Evolutionary conservation across 176 grass and related monocot genomes (phyloP), one percentile per base, ranked within the genome.

Genomic region (Cenchrus fungigraminus): DNA sequence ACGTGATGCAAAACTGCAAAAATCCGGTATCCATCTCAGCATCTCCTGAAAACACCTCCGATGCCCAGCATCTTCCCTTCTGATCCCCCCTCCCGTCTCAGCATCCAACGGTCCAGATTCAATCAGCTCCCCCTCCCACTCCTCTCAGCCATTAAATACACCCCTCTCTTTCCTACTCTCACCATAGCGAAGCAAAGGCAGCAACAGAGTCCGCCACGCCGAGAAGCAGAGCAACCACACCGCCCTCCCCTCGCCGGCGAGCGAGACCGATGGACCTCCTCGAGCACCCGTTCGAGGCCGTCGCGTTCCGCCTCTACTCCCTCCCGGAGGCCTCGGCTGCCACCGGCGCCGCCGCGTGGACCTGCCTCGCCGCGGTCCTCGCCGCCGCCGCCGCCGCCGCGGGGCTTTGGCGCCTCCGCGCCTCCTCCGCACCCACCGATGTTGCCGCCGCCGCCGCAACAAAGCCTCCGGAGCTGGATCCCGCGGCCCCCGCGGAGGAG

Each of bases 331-430:
- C 12, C 60, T 44, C 77, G 15, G 73, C 78, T 10, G 89, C 86
- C 6, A 20, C 85, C 0, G 86, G 66, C 5, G 75, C 86, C 6
- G 82, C 89, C 11, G 68, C 90, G 0, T 88, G 89, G 87, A 88
- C 91, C 14, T 92, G 85, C 76, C 76, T 92, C 31, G 96, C 89
- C 14, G 90, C 83, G 16, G 71, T 86, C 63, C 52, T 94, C 6
- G 67, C 90, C 15, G 87, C 90, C 0, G 89, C 91, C 0, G 89
- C 91, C 3, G 96, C 96, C 0, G 96, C 77, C 2, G 76, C 94
- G 0, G 89, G 93, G 17, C 58, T 98, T 78, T 98, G 96, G 96
- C 79, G 85, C 80, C 83, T 98, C 19, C 76, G 87, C 3, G 66
- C 77, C 29, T 82, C 80, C 60, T 82, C 80, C 60, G 0, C 83